Conservation (phyloP, 2,329 filamentous ascomycete species). For the Cercospora berteroae region DNA sequence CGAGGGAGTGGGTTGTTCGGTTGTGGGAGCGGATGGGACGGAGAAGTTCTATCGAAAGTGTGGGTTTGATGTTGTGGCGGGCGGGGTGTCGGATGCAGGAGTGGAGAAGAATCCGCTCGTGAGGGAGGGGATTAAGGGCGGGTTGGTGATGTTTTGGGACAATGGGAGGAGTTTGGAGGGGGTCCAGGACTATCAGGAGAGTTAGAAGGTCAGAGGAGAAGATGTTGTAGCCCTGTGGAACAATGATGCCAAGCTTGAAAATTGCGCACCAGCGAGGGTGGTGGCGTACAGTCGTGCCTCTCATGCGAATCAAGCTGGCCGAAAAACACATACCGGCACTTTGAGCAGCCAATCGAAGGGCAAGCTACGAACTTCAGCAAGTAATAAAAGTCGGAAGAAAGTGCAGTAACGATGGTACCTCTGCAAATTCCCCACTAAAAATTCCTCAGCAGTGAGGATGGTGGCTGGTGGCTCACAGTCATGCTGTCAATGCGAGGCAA, state of each 20-base stretch:
- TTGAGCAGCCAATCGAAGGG: too few species aligned
- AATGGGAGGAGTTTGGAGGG: slow-evolving; percentile 24
- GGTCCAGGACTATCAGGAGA: slow-evolving; percentile 24
- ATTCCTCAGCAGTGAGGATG: neutral
- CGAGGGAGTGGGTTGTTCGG: slow-evolving; percentile 54
- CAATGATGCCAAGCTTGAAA: too few species aligned
- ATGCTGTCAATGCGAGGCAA: neutral
- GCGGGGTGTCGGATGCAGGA: slow-evolving; percentile 26
- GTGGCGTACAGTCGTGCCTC: neutral
- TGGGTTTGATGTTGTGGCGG: slow-evolving; percentile 28
- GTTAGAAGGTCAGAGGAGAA: neutral
- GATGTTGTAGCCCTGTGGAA: neutral
- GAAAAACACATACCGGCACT: neutral
- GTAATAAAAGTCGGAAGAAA: too few species aligned
- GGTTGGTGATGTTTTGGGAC: slow-evolving; percentile 31
- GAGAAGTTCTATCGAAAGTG: slow-evolving; percentile 32
- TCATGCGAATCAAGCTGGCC: neutral
- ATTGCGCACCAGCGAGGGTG: too few species aligned
- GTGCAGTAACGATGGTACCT: neutral
- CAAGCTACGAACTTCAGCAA: too few species aligned
- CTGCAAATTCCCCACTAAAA: neutral
- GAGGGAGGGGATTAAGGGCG: slow-evolving; percentile 20
- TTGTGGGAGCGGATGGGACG: slow-evolving; percentile 28
- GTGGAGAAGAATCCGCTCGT: slow-evolving; percentile 22
- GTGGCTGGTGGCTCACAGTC: neutral